Evolutionary conservation across 352 stramenopile species (phyloP).

Genomic region (Pythium sukuiense): DNA sequence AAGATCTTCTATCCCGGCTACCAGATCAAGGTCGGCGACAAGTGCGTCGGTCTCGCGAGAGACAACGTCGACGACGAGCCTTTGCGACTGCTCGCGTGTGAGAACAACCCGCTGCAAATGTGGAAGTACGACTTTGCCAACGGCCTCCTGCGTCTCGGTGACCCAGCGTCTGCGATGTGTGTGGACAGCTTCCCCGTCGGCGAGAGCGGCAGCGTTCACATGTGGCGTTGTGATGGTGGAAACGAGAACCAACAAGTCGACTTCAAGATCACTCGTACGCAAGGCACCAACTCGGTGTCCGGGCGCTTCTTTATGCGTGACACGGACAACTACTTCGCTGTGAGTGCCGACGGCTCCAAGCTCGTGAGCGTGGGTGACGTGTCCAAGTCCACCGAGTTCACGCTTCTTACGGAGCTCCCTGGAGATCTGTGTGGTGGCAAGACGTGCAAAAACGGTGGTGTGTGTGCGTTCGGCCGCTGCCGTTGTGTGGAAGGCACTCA

Average conservation of each 20-base stretch:
- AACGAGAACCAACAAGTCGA: slow-evolving; percentile 14
- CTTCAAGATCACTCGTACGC: not conserved
- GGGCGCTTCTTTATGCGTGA: slow-evolving; percentile 7
- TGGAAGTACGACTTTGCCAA: slow-evolving; percentile 17
- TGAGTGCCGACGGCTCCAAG: slow-evolving; percentile 1
- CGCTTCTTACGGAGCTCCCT: not conserved
- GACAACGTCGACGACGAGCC: slow-evolving; percentile 1
- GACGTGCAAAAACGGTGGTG: slow-evolving; percentile 10
- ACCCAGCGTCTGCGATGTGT: slow-evolving; percentile 4
- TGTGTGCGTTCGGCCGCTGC: slow-evolving; percentile 5
- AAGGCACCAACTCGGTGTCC: not conserved
- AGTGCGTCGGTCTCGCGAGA: slow-evolving; percentile 1
- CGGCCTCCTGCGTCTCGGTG: slow-evolving; percentile 2
- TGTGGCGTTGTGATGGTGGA: not conserved
- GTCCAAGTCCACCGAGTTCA: not conserved
- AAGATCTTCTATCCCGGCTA: slow-evolving; percentile 12
- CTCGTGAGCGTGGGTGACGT: not conserved
- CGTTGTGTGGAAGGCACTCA: not conserved
- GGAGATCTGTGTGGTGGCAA: slow-evolving; percentile 11
- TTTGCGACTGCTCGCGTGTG: not conserved
- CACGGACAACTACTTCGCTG: slow-evolving; percentile 11
- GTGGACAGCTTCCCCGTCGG: slow-evolving; percentile 4
- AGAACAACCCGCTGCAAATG: slow-evolving; percentile 11
- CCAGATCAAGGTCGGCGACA: slow-evolving; percentile 8
- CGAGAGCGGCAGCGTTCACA: slow-evolving; percentile 7